Conservation (phyloP, 2,329 filamentous ascomycete species). For the Arthrobotrys iridis region DNA sequence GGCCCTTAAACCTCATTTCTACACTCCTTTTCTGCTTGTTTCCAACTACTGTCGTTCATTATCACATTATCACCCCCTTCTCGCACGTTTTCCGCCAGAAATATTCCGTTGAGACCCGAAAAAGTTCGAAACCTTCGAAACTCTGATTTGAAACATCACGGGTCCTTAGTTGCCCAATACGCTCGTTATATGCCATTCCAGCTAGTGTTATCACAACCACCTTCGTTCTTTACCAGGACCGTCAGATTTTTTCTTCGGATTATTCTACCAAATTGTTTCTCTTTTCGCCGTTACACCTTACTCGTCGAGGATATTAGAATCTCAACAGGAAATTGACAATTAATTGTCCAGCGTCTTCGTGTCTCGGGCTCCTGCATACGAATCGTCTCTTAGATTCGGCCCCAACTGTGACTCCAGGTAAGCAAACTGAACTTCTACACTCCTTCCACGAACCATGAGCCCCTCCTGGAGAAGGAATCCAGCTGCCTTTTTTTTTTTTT, state of each 20-base stretch:
- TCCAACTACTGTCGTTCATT: conserved; percentile 52
- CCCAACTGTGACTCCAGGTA: conserved; percentile 31
- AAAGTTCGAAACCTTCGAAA: conserved; percentile 37
- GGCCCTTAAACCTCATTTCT: conserved; percentile 8
- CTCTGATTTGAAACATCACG: conserved; percentile 40
- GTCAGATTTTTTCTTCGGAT: conserved; percentile 17
- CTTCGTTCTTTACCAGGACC: conserved; percentile 11
- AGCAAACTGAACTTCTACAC: conserved; percentile 8
- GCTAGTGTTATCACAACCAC: conserved; percentile 13
- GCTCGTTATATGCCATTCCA: conserved; percentile 41
- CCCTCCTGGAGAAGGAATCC: conserved; percentile 12
- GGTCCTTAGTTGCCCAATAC: conserved; percentile 47
- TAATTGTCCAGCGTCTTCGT: conserved; percentile 20
- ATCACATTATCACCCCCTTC: conserved; percentile 16
- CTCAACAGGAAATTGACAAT: conserved; percentile 34
- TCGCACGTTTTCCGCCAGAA: conserved; percentile 28
- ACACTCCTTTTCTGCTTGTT: conserved; percentile 36
- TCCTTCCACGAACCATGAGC: conserved; percentile 35
- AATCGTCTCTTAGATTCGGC: conserved; percentile 31
- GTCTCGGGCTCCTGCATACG: conserved; percentile 51
- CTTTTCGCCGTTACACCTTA: conserved; percentile 14
- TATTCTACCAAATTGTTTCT: conserved; percentile 25
- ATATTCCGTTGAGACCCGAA: conserved; percentile 20
- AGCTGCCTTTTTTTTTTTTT: conserved; percentile 6
- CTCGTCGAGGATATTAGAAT: conserved; percentile 28